Evolutionary conservation across 139 green algal genomes (phyloP).

Genomic region (Chlorella sp.): DNA sequence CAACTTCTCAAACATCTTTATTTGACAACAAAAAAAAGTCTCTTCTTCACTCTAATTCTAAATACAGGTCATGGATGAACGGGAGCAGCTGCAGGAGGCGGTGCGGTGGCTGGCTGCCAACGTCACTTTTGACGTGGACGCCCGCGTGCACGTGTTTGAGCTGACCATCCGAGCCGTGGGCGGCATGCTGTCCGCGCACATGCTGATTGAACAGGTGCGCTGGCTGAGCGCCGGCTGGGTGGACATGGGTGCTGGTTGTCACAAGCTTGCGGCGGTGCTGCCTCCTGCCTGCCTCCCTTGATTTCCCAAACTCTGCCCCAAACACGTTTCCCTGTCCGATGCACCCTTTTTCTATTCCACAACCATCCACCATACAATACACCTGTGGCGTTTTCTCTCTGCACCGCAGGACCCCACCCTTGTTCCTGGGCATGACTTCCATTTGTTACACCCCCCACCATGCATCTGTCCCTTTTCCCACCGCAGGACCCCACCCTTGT

Average conservation of each 20-base stretch:
- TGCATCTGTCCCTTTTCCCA: background rate
- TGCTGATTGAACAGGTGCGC: conserved; percentile 40
- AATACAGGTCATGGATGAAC: conserved; percentile 62
- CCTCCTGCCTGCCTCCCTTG: too few relatives aligned
- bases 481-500: conserved; percentile 16
- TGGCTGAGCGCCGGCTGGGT: background rate
- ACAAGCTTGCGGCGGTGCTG: too few relatives aligned
- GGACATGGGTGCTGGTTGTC: background rate
- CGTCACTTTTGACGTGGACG: conserved; percentile 69
- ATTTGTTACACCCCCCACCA: too few relatives aligned
- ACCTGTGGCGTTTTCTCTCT: background rate
- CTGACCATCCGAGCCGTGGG: conserved; percentile 74
- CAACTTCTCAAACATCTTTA: too few relatives aligned
- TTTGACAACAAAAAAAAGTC: too few relatives aligned
- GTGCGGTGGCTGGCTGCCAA: conserved; percentile 56
- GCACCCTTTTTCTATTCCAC: too few relatives aligned
- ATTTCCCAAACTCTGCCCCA: too few relatives aligned
- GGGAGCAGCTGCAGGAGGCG: conserved; percentile 52
- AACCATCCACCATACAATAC: too few relatives aligned
- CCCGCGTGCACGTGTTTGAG: conserved; percentile 69
- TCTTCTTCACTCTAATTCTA: too few relatives aligned
- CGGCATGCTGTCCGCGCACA: conserved; percentile 64
- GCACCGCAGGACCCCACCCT: conserved; percentile 1
- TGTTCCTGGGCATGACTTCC: conserved; percentile 57
- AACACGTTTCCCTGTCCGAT: too few relatives aligned